Conservation (phyloP, 345 rosid species). For the Sisymbrium irio region DNA sequence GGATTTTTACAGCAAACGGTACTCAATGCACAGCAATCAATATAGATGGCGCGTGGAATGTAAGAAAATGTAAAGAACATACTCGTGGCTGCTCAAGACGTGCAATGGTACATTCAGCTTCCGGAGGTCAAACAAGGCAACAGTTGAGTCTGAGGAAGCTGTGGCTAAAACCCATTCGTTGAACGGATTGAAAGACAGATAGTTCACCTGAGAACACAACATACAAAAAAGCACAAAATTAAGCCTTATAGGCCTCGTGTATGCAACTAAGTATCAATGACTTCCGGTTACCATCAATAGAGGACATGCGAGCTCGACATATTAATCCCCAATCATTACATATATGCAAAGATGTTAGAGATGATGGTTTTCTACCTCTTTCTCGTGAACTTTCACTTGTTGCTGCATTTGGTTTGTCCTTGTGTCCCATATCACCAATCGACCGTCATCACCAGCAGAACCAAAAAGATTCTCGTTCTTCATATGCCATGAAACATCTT, state of each 20-base stretch:
- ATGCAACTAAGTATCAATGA: not conserved
- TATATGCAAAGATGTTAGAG: not conserved
- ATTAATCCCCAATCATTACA: not conserved
- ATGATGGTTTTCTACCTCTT: constrained; percentile 62
- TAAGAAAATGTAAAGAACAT: constrained; percentile 25
- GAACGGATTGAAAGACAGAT: constrained; percentile 79
- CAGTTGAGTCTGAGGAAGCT: constrained; percentile 84
- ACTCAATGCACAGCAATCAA: not conserved
- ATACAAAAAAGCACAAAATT: not conserved
- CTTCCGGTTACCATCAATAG: not conserved
- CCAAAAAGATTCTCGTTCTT: constrained; percentile 81
- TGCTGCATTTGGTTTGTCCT: constrained; percentile 69
- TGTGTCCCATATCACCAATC: constrained; percentile 79
- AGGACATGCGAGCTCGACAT: not conserved
- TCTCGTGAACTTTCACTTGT: constrained; percentile 72
- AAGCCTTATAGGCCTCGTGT: not conserved
- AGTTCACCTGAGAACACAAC: constrained; percentile 54
- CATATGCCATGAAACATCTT: constrained; percentile 90
- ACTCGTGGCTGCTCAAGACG: constrained; percentile 72
- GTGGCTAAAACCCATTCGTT: constrained; percentile 92
- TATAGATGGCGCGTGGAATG: not conserved
- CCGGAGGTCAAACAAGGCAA: constrained; percentile 76
- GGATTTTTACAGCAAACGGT: not conserved
- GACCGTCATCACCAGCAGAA: constrained; percentile 86
- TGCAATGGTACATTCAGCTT: constrained; percentile 68